Evolutionary conservation across 176 grass and related monocot species (phyloP), one percentile per base, ranked within the genome.

Genomic region (Saccharum officinarum): DNA sequence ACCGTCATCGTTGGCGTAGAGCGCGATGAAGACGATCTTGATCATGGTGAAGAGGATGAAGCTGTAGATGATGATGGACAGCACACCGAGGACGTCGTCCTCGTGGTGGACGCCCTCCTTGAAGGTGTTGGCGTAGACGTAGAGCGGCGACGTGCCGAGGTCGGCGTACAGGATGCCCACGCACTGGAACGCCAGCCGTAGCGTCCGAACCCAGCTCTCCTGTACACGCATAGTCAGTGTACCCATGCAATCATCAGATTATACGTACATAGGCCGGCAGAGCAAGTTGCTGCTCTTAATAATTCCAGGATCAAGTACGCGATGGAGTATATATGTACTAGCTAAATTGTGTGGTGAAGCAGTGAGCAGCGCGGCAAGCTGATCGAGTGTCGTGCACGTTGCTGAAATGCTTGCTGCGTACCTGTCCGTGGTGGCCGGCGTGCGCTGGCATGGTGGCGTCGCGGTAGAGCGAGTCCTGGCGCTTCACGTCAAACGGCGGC

Each of bases 91-190:
- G 60, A 94, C 26, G 34, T 94, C 92, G 67, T 92, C 81, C 23
- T 22, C 1, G 2, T 92, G 61, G 1, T 59, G 7, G 46, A 92
- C 47, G 2, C 87, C 92, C 0, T 87, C 1, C 67, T 88, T 81
- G 73, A 94, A 94, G 10, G 92, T 94, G 52, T 86, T 94, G 30
- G 83, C 76, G 84, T 82, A 94, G 8, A 94, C 92, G 57, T 94
- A 94, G 17, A 94, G 80, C 20, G 92, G 86, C 37, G 92, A 92
- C 0, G 89, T 94, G 7, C 92, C 89, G 9, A 94, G 84, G 87
- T 94, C 92, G 11, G 87, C 89, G 34, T 92, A 87, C 3, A 94
- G 76, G 61, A 94, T 88, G 1, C 92, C 92, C 14, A 94, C 70
- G 78, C 92, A 92, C 78, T 94, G 92, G 83, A 92, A 94, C 3